Evolutionary conservation across 495 filamentous ascomycete species (phyloP).

Genomic region (Patellaria atrata): DNA sequence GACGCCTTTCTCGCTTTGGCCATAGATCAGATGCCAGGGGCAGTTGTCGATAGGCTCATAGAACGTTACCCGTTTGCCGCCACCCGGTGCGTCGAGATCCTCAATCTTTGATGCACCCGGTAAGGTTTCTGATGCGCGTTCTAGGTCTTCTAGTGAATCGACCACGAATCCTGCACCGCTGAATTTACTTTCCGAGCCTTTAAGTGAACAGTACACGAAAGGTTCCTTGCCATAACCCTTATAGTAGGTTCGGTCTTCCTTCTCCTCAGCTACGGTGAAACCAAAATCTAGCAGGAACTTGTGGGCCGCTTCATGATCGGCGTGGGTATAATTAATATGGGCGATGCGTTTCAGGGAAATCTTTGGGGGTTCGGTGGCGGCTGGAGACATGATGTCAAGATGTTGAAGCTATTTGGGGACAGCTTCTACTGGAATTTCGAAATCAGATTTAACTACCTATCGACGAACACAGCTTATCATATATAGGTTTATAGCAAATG

Average conservation of each 20-base stretch:
- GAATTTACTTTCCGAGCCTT: slow-evolving; percentile 26
- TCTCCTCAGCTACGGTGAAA: slow-evolving; percentile 25
- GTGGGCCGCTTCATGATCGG: not conserved
- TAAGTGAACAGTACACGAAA: slow-evolving; percentile 29
- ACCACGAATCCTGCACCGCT: slow-evolving; percentile 28
- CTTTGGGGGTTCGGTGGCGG: no score
- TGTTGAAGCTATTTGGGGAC: no score
- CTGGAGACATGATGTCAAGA: no score
- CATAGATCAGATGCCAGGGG: slow-evolving; percentile 43
- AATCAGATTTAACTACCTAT: no score
- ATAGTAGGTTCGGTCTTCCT: slow-evolving; percentile 23
- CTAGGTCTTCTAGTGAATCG: slow-evolving; percentile 23
- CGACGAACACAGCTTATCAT: no score
- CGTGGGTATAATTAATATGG: slow-evolving; percentile 2
- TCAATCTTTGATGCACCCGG: slow-evolving; percentile 36
- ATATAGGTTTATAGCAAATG: no score
- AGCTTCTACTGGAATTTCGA: no score
- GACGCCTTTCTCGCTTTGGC: slow-evolving; percentile 31
- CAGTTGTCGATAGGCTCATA: slow-evolving; percentile 45
- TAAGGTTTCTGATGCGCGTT: slow-evolving; percentile 16
- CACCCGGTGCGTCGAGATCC: slow-evolving; percentile 40
- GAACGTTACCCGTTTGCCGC: slow-evolving; percentile 42
- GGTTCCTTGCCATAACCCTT: slow-evolving; percentile 26
- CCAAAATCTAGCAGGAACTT: slow-evolving; percentile 22
- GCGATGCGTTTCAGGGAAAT: no score